phyloP scores from a whole-genome alignment of 441 rosid species.

The Populus tomentosa region DNA sequence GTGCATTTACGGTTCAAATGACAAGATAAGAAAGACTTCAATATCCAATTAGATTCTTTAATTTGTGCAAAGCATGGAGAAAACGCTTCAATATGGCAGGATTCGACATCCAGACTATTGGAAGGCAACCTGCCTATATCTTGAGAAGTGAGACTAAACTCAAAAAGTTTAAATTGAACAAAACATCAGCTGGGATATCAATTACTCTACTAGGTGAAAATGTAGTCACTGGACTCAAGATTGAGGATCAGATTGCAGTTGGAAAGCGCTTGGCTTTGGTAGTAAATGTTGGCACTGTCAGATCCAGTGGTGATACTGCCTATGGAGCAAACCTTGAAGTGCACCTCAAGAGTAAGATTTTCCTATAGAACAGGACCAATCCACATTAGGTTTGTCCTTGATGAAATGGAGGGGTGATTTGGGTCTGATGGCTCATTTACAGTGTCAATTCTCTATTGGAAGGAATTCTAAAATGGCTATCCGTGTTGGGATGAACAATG shows the following conservation, averaged over 20 bases:
- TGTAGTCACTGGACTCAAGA: slow-evolving; percentile 66
- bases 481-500: slow-evolving; percentile 88
- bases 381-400: slow-evolving; percentile 69
- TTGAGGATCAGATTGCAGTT: slow-evolving; percentile 72
- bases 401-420: slow-evolving; percentile 95
- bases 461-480: slow-evolving; percentile 65
- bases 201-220: slow-evolving; percentile 74
- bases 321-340: slow-evolving; percentile 63
- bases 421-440: slow-evolving; percentile 78
- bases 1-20: too few relatives aligned
- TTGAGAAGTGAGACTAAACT: slow-evolving; percentile 74
- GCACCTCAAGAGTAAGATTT: slow-evolving; percentile 63
- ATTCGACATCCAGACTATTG: slow-evolving; percentile 75
- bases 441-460: slow-evolving; percentile 76
- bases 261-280: slow-evolving; percentile 65
- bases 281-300: slow-evolving; percentile 64
- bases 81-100: slow-evolving; percentile 74
- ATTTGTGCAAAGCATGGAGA: slow-evolving; percentile 65
- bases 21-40: too few relatives aligned
- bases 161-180: slow-evolving; percentile 65
- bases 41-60: too few relatives aligned
- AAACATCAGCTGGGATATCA: slow-evolving; percentile 63
- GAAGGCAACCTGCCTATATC: slow-evolving; percentile 76
- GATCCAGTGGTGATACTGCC: slow-evolving; percentile 46
- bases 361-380: slow-evolving; percentile 82